A percentile compares a stretch with the other conserved stretches of the same genome.
These are phyloP conservation scores for Trichoderma hamatum DNA, from an alignment of 2,329 filamentous ascomycete genomes.

Conservation along the genomic window DNA sequence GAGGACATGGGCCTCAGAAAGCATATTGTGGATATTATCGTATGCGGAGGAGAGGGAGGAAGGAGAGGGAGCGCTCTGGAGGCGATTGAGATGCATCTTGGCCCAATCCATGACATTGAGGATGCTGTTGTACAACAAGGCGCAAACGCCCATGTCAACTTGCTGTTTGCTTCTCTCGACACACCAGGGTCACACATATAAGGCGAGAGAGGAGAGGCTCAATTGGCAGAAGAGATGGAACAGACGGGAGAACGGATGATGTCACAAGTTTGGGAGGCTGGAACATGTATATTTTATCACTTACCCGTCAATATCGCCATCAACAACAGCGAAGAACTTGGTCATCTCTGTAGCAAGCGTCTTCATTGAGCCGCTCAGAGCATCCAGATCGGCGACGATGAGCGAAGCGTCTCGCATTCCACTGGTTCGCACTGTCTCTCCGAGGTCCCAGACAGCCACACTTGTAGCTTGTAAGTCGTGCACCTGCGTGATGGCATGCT, in stretches of 20 bases:
- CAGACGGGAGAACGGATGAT: not conserved
- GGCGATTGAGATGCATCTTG: slow-evolving; percentile 75
- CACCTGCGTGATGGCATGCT: slow-evolving; percentile 84
- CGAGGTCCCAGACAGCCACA: slow-evolving; percentile 91
- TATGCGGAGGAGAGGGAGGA: slow-evolving; percentile 67
- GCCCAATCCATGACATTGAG: slow-evolving; percentile 97
- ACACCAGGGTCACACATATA: slow-evolving; percentile 19
- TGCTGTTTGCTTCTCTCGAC: slow-evolving; percentile 21
- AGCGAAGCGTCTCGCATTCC: slow-evolving; percentile 89
- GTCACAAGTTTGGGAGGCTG: not conserved
- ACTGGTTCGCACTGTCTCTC: slow-evolving; percentile 83
- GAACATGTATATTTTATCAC: slow-evolving; percentile 31
- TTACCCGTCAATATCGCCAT: slow-evolving; percentile 85
- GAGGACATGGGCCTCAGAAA: slow-evolving; percentile 66
- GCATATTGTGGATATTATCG: slow-evolving; percentile 79
- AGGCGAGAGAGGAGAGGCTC: not conserved
- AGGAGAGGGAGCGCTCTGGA: slow-evolving; percentile 64
- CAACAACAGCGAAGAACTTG: slow-evolving; percentile 89
- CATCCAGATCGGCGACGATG: slow-evolving; percentile 84
- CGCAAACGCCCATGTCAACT: slow-evolving; percentile 27
- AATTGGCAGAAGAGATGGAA: not conserved
- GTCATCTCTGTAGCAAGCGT: slow-evolving; percentile 83
- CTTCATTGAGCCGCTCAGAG: slow-evolving; percentile 82
- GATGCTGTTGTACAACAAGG: slow-evolving; percentile 58
- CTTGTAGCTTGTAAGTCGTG: slow-evolving; percentile 88